Evolutionary conservation across 371 early-diverging fungal genomes (phyloP), one percentile per base, ranked within the genome.

Genomic region (Apophysomyces sp.): DNA sequence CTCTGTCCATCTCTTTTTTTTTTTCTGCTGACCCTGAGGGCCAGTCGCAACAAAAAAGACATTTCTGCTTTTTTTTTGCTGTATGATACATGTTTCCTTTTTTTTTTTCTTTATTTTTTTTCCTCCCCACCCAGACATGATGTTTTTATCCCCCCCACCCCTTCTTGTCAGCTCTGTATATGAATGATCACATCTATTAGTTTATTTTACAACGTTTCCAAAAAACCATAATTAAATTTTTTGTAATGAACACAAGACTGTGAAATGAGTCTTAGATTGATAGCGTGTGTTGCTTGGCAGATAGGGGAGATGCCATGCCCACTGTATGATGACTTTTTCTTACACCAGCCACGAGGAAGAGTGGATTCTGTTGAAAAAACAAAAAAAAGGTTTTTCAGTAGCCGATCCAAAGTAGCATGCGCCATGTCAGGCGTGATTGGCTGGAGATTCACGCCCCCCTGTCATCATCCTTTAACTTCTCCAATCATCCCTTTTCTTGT

Each of bases 341-440:
- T 37, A 11, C 49, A 44, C 24, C 49, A 44, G 49, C 49, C 49
- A 44, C 49, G 49, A 44, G 49, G 49, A 18, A 18, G n/a, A 44
- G 49, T 5, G 21, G 21, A 44, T 18, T 9, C 49, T 18, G 18
- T 34, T 34, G 8, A 13, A 34, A 34, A 44, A 44, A n/a, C n/a
- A n/a, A 44, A 44, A 40, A 44, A 44, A 26, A 44, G 2, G 16
- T 16, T 21, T 44, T 44, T 44, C 26, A 44, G 49, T 44, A 44
- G 49, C 49, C 49, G 49, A 21, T 44, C 21, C 5, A 44, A 44
- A 9, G 11, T 44, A 44, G 24, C 49, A 44, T 44, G 49, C 49
- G 49, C 49, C 49, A 44, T 44, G 49, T 44, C 21, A 44, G 49
- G 49, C 49, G 49, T 21, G 49, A 44, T 44, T 44, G 49, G 49